Conservation (phyloP, 106 monocot species). For the Allium fistulosum region DNA sequence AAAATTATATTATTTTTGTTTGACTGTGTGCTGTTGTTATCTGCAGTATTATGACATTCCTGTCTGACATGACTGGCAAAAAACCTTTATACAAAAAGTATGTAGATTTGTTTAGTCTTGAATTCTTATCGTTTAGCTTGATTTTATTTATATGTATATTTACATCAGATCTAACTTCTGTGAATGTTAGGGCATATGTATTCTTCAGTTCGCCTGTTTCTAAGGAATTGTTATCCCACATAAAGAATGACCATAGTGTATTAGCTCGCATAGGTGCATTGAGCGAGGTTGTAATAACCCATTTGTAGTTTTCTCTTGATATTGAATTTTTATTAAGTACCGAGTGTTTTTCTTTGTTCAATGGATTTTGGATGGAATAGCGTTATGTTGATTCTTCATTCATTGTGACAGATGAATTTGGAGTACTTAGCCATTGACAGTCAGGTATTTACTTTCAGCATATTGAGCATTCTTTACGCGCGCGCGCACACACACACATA, state of each 20-base stretch:
- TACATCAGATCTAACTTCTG: slow-evolving; percentile 25
- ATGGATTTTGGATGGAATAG: not conserved
- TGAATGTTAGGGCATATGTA: slow-evolving; percentile 43
- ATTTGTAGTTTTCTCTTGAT: not conserved
- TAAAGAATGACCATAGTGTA: slow-evolving; percentile 79
- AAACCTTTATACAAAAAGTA: slow-evolving; percentile 94
- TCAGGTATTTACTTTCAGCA: slow-evolving; percentile 45
- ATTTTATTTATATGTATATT: not conserved
- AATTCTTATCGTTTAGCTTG: not conserved
- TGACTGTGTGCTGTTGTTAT: slow-evolving; percentile 9
- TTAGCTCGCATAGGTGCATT: slow-evolving; percentile 83
- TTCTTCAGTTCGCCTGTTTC: slow-evolving; percentile 91
- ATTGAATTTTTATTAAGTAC: no score
- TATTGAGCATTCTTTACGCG: no score
- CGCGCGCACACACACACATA: not conserved
- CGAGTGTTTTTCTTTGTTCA: not conserved
- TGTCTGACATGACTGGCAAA: slow-evolving; percentile 95
- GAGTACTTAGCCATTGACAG: slow-evolving; percentile 96
- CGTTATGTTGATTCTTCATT: slow-evolving; percentile 11
- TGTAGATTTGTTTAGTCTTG: slow-evolving; percentile 14
- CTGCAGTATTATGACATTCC: slow-evolving; percentile 75
- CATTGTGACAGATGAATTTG: slow-evolving; percentile 81
- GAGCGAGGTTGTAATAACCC: slow-evolving; percentile 68
- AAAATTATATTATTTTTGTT: not conserved
- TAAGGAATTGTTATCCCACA: slow-evolving; percentile 62